phyloP scores from a whole-genome alignment of 495 filamentous ascomycete species.

The Neurospora sp. region DNA sequence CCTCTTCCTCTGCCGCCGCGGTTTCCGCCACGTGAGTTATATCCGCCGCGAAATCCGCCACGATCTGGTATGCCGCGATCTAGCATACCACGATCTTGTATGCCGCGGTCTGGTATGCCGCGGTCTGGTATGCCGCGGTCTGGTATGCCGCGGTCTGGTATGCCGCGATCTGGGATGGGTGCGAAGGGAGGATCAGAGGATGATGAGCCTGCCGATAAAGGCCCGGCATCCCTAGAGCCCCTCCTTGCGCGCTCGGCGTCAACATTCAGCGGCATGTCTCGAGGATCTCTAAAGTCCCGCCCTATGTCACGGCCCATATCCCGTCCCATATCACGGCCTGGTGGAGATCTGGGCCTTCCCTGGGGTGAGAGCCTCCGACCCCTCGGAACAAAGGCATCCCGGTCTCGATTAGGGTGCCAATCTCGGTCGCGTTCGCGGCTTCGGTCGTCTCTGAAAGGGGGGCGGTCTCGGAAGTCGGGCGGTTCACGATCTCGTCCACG shows the following conservation, averaged over 20 bases:
- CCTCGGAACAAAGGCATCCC: slow-evolving; percentile 30
- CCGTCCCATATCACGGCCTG: slow-evolving; percentile 29
- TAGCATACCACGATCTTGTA: slow-evolving; percentile 34
- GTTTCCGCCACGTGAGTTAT: background rate
- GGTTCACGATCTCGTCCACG: slow-evolving; percentile 47
- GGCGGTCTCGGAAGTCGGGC: slow-evolving; percentile 40
- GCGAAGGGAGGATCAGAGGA: slow-evolving; percentile 53
- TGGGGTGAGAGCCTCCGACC: slow-evolving; percentile 35
- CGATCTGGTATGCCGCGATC: slow-evolving; percentile 32
- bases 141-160: slow-evolving; percentile 22
- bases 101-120: slow-evolving; percentile 19
- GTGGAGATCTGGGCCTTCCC: slow-evolving; percentile 32
- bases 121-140: slow-evolving; percentile 34
- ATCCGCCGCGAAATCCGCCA: slow-evolving; percentile 36
- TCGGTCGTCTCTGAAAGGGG: slow-evolving; percentile 38
- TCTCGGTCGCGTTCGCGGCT: slow-evolving; percentile 34
- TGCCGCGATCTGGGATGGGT: slow-evolving; percentile 42
- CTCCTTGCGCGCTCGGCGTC: slow-evolving; percentile 42
- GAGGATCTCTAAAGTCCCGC: slow-evolving; percentile 18
- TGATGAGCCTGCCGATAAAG: slow-evolving; percentile 58
- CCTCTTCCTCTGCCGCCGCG: slow-evolving; percentile 47
- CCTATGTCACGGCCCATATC: slow-evolving; percentile 2
- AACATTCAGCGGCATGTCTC: slow-evolving; percentile 33
- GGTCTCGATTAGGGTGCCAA: slow-evolving; percentile 26
- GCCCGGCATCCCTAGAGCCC: slow-evolving; percentile 42